A percentile compares a stretch with the other conserved stretches of the same genome.
Evolutionary conservation across 2,329 filamentous ascomycete genomes (phyloP).

Genomic region (Drechslerella coelobrocha): DNA sequence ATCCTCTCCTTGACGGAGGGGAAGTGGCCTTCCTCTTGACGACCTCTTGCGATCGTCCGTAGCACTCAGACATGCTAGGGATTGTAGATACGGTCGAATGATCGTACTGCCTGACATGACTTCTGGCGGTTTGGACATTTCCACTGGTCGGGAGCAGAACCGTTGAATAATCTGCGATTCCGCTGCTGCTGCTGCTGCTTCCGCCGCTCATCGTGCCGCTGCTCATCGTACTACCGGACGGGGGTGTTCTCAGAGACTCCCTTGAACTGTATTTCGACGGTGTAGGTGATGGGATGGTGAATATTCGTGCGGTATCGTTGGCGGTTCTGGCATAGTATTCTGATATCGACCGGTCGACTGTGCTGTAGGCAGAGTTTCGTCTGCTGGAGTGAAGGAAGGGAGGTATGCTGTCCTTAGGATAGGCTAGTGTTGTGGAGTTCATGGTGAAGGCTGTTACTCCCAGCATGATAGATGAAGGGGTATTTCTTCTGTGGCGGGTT

Average conservation of each 20-base stretch:
- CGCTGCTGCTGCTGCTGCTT: not conserved
- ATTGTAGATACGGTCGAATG: slow-evolving; percentile 29
- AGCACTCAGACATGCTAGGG: slow-evolving; percentile 43
- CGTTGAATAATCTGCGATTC: slow-evolving; percentile 35
- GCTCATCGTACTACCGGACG: slow-evolving; percentile 28
- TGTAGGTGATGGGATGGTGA: slow-evolving; percentile 31
- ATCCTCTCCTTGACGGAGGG: slow-evolving; percentile 37
- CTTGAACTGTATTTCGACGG: slow-evolving; percentile 35
- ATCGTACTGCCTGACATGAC: slow-evolving; percentile 32
- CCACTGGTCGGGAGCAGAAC: slow-evolving; percentile 39
- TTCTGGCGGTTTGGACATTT: slow-evolving; percentile 39
- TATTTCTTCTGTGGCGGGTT: not conserved
- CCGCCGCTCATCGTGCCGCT: slow-evolving; percentile 16
- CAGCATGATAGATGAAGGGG: slow-evolving; percentile 18
- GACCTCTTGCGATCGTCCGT: slow-evolving; percentile 10
- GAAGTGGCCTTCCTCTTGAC: slow-evolving; percentile 42
- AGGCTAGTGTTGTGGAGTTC: slow-evolving; percentile 41
- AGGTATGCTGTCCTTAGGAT: slow-evolving; percentile 42
- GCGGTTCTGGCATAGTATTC: slow-evolving; percentile 40
- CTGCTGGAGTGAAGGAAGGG: slow-evolving; percentile 27
- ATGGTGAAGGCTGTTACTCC: slow-evolving; percentile 36
- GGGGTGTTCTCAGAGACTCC: slow-evolving; percentile 40
- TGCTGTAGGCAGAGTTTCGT: slow-evolving; percentile 40
- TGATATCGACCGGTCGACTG: slow-evolving; percentile 26
- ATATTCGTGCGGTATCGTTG: slow-evolving; percentile 38